phyloP scores from a whole-genome alignment of 2,329 filamentous ascomycete species.

The Lecanoromycetidae sp. region DNA sequence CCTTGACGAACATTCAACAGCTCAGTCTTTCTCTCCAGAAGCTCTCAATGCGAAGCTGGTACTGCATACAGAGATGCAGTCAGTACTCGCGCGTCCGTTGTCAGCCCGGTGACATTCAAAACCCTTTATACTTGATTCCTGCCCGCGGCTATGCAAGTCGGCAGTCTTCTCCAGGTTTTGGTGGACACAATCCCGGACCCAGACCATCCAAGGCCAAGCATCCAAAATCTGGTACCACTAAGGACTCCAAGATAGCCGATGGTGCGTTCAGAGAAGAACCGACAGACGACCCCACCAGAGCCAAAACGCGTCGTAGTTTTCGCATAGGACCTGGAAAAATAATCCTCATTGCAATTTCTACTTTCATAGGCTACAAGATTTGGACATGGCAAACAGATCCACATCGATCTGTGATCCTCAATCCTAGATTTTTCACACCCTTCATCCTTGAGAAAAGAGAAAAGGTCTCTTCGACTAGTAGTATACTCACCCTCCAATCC shows the following conservation, averaged over 20 bases:
- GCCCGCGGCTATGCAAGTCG: neutral
- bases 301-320: neutral
- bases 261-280: neutral
- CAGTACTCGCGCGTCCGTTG: neutral
- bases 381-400: constrained; percentile 15
- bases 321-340: constrained; percentile 4
- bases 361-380: constrained; percentile 1
- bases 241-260: neutral
- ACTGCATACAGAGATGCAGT: neutral
- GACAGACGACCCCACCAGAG: neutral
- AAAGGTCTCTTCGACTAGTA: constrained; percentile 35
- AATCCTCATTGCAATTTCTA: neutral
- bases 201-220: neutral
- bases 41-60: neutral
- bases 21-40: neutral
- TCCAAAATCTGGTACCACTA: neutral
- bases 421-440: constrained; percentile 7
- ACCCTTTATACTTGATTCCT: neutral
- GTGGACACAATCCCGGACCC: neutral
- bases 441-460: constrained; percentile 30
- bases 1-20: neutral
- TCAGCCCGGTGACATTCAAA: neutral
- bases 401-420: constrained; percentile 2
- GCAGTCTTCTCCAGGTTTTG: neutral
- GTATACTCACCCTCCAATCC: constrained; percentile 34